A percentile compares a stretch with the other conserved stretches of the same genome.
Conservation (phyloP, 306 rosid species). For the Cucumis melo region DNA sequence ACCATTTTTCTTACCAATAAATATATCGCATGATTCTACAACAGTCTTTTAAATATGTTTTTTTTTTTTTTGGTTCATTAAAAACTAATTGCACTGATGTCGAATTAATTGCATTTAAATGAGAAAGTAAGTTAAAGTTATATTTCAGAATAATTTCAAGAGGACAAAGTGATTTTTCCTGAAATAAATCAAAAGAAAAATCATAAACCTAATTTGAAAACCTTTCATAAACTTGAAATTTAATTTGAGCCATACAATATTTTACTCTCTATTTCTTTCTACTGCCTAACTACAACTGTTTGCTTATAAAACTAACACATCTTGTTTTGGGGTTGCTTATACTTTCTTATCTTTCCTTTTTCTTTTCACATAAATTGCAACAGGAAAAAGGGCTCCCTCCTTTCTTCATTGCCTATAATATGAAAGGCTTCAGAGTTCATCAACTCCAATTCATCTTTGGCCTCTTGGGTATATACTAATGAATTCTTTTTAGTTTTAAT, state of each 20-base stretch:
- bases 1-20: too few relatives aligned
- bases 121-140: too few relatives aligned
- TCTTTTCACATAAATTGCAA: background rate
- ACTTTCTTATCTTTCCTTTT: background rate
- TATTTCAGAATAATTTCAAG: too few relatives aligned
- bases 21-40: too few relatives aligned
- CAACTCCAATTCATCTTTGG: constrained; percentile 43
- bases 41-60: too few relatives aligned
- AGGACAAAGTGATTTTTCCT: background rate
- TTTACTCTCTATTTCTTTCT: background rate
- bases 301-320: background rate
- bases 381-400: background rate
- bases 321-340: background rate
- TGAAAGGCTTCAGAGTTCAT: constrained; percentile 16
- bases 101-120: too few relatives aligned
- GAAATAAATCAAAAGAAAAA: background rate
- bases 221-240: background rate
- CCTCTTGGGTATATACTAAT: constrained; percentile 28
- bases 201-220: background rate
- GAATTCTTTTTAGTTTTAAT: background rate
- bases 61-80: too few relatives aligned
- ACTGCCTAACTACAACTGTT: background rate
- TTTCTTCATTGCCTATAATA: background rate
- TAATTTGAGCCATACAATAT: background rate
- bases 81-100: too few relatives aligned